phyloP scores from a whole-genome alignment of 768 basidiomycete genomes.

The Wakefieldia striispora region DNA sequence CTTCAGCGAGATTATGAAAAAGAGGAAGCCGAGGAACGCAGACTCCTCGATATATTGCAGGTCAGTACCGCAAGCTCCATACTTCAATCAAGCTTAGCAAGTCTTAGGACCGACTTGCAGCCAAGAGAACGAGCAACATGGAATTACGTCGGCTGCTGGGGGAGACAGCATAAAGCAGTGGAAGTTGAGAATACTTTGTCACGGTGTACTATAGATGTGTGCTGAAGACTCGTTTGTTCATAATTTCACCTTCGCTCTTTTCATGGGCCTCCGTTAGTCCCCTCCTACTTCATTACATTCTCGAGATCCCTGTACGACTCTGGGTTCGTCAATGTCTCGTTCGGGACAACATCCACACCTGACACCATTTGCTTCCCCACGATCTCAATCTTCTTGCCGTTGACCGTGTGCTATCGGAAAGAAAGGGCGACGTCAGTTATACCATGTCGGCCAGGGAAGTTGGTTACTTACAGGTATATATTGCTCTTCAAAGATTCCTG shows the following conservation, averaged over 20 bases:
- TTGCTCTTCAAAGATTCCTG: constrained; percentile 58
- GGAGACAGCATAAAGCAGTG: constrained; percentile 1
- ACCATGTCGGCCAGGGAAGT: background rate
- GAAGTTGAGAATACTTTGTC: too few relatives aligned
- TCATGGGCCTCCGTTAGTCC: background rate
- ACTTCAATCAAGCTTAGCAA: background rate
- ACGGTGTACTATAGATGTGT: background rate
- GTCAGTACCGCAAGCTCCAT: background rate
- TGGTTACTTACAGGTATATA: constrained; percentile 62
- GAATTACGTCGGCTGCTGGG: constrained; percentile 13
- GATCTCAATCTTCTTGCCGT: constrained; percentile 78
- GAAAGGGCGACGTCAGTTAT: background rate
- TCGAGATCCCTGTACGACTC: constrained; percentile 59
- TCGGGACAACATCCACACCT: constrained; percentile 59
- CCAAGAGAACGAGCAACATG: constrained; percentile 9
- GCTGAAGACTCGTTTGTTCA: constrained; percentile 7
- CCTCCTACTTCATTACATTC: constrained; percentile 16
- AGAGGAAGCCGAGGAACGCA: constrained; percentile 14
- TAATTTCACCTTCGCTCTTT: constrained; percentile 8
- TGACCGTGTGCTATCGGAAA: constrained; percentile 60
- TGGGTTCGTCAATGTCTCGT: constrained; percentile 74
- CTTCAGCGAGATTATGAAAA: constrained; percentile 8
- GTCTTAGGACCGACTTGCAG: constrained; percentile 5
- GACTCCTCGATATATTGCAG: constrained; percentile 11
- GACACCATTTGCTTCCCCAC: constrained; percentile 77